A percentile compares a stretch with the other conserved stretches of the same genome.
phyloP scores from a whole-genome alignment of 306 rosid genomes.

The Medicago lupulina region DNA sequence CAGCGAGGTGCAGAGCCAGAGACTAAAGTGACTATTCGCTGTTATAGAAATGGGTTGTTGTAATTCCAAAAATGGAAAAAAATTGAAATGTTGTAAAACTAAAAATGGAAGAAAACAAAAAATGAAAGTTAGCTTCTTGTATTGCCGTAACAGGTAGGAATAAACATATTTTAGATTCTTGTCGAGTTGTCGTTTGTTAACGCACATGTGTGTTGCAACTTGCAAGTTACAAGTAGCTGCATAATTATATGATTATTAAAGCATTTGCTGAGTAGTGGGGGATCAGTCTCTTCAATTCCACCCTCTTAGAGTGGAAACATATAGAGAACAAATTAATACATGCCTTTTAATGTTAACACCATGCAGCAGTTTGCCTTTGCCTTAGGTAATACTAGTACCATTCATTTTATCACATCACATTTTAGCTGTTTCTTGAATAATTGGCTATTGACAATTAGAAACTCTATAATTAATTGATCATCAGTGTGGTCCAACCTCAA shows the following conservation, averaged over 20 bases:
- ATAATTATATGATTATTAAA: constrained; percentile 24
- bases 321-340: constrained; percentile 24
- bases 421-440: constrained; percentile 40
- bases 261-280: not conserved
- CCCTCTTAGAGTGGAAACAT: constrained; percentile 1
- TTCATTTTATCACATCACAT: not conserved
- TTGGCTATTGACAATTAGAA: constrained; percentile 34
- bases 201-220: constrained; percentile 8
- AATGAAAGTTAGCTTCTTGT: not conserved
- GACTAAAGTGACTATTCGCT: too few relatives aligned
- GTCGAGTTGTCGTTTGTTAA: not conserved
- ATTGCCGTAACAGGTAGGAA: not conserved
- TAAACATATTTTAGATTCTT: constrained; percentile 3
- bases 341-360: not conserved
- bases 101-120: too few relatives aligned
- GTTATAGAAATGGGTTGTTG: too few relatives aligned
- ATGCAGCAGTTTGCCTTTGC: constrained; percentile 37
- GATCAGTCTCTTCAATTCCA: constrained; percentile 10
- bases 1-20: too few relatives aligned
- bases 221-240: constrained; percentile 13
- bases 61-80: too few relatives aligned
- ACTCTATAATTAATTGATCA: constrained; percentile 11
- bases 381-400: constrained; percentile 26
- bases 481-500: constrained; percentile 46
- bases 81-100: too few relatives aligned